Base-by-base conservation (phyloP, 2,329 filamentous ascomycete genomes). In the Colletotrichum sp. region DNA sequence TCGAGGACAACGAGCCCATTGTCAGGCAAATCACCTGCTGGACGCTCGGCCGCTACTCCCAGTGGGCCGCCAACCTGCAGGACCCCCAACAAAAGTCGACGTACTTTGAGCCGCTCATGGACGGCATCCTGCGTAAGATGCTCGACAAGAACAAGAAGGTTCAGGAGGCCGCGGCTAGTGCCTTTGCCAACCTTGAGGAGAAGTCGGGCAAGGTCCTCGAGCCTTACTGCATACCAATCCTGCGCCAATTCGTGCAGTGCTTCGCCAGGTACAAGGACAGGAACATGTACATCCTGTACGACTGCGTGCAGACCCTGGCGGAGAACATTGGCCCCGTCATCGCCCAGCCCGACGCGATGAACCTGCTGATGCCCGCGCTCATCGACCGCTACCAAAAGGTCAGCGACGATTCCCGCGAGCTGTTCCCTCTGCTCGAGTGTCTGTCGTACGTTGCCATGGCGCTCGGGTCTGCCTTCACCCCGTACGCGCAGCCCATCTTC, bases 261-360 rank as follows among this genome's bases (percentile, higher is more conserved):
- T 99, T 99, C 85, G 91, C 89, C 69, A 96, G 95, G 85, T 99
- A 99, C 91, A 99, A 99, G 89, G 96, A 99, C 85, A 94, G 95
- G 81, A 99, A 99, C 87, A 98, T 99, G 92, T 98, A 98, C 87
- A 98, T 99, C 71, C 91, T 99, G 39, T 99, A 99, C 87, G 97
- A 99, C 86, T 99, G 97, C 84, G 95, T 99, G 39, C 97, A 99
- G 86, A 99, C 97, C 1, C 89, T 99, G 73, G 97, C 97, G 5
- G 97, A 99, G 84, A 94, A 95, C 81, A 94, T 99, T 71, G 96
- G 95, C 13, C 92, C 93, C 8, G 92, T 94, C 39, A 89, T 99
- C 78, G 94, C 95, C n/a, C 90, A 92, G 77, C 94, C 94, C 8
- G 92, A 96, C 68, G 91, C 98, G n/a, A 93, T 96, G 55, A 91